Evolutionary conservation across 2,329 filamentous ascomycete genomes (phyloP).

Genomic region (Alternaria rosae): DNA sequence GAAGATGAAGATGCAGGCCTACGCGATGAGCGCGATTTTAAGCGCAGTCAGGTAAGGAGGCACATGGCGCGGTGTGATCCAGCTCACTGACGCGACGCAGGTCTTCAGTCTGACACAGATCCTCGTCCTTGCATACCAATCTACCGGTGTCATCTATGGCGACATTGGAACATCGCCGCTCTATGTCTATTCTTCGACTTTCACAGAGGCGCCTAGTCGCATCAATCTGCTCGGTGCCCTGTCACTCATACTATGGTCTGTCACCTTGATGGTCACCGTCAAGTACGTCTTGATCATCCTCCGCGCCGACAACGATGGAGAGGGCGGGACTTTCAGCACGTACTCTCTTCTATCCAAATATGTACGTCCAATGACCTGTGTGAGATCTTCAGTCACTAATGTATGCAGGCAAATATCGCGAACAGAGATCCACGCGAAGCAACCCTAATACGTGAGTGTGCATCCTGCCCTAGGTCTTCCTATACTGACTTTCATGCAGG

Average conservation of each 20-base stretch:
- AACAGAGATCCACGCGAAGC: slow-evolving; percentile 65
- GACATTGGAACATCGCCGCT: slow-evolving; percentile 74
- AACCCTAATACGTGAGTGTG: slow-evolving; percentile 56
- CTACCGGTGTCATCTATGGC: slow-evolving; percentile 72
- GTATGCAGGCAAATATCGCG: slow-evolving; percentile 64
- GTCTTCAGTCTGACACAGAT: slow-evolving; percentile 37
- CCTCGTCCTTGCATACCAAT: slow-evolving; percentile 63
- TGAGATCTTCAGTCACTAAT: neutral
- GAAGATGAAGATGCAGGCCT: slow-evolving; percentile 45
- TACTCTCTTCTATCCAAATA: slow-evolving; percentile 69
- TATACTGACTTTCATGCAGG: slow-evolving; percentile 18
- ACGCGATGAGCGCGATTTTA: slow-evolving; percentile 40
- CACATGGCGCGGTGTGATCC: neutral
- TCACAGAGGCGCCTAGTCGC: slow-evolving; percentile 58
- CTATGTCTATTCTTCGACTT: slow-evolving; percentile 75
- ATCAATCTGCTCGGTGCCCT: slow-evolving; percentile 69
- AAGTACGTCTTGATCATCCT: slow-evolving; percentile 74
- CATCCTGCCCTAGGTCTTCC: neutral
- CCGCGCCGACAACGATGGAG: slow-evolving; percentile 72
- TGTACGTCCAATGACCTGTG: slow-evolving; percentile 37
- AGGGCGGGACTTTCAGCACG: slow-evolving; percentile 73
- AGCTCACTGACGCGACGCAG: slow-evolving; percentile 27
- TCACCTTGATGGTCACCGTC: slow-evolving; percentile 72
- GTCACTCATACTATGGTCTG: slow-evolving; percentile 73
- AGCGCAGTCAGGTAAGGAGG: slow-evolving; percentile 36